phyloP scores from a whole-genome alignment of 208 protist species.

The Histomonas meleagridis region DNA sequence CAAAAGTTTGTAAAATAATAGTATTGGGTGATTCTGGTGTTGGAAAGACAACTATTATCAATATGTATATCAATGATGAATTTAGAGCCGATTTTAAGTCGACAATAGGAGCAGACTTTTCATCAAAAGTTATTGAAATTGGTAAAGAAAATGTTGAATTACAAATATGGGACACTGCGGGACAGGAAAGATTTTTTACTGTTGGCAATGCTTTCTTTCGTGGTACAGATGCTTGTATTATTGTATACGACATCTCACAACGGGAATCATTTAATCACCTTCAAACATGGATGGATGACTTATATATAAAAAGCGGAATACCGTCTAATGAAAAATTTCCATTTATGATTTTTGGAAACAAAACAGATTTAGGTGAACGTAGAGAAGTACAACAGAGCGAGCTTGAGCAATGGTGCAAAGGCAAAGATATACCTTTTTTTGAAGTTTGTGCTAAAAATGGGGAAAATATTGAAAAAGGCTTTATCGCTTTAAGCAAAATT shows the following conservation, averaged over 20 bases:
- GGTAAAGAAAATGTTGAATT: conserved; percentile 84
- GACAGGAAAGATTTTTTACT: conserved; percentile 95
- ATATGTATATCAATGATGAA: conserved; percentile 75
- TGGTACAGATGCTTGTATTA: conserved; percentile 87
- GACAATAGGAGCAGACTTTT: conserved; percentile 97
- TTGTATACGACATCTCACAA: conserved; percentile 63
- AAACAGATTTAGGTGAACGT: conserved; percentile 26
- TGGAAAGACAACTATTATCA: conserved; percentile 75
- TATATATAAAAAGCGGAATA: neutral
- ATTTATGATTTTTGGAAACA: conserved; percentile 36
- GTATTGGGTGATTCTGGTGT: conserved; percentile 51
- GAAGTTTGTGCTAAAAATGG: conserved; percentile 31
- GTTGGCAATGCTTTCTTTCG: conserved; percentile 95
- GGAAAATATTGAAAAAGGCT: conserved; percentile 32
- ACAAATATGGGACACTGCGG: conserved; percentile 73
- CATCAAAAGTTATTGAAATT: conserved; percentile 87
- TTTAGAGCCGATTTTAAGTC: conserved; percentile 86
- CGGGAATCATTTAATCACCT: conserved; percentile 65
- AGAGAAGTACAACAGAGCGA: neutral
- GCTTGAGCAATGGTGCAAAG: neutral
- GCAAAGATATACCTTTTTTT: neutral
- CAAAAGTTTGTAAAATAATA: neutral
- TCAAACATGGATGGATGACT: conserved; percentile 64
- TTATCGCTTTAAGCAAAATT: no score
- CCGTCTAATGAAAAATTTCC: neutral